A percentile compares a stretch with the other conserved stretches of the same genome.
Conservation (phyloP, 2,329 filamentous ascomycete species). For the Colletotrichum navitas region DNA sequence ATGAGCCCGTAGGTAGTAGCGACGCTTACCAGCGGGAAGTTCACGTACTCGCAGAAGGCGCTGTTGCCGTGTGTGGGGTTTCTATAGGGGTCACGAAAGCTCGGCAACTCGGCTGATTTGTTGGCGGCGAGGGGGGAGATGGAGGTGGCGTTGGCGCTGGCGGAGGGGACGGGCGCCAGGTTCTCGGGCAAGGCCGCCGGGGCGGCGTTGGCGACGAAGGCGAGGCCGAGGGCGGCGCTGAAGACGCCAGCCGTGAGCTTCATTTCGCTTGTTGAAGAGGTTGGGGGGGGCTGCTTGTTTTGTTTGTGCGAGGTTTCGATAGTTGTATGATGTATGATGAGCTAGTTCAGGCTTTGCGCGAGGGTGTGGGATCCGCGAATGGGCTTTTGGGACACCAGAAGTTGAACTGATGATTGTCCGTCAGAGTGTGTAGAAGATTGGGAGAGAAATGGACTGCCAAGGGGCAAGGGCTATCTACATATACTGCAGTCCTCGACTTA, state of each 20-base stretch:
- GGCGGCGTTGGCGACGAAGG: not conserved
- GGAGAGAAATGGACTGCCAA: not conserved
- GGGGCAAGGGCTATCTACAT: not conserved
- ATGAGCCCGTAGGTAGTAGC: not conserved
- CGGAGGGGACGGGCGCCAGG: not conserved
- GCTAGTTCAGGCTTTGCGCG: not conserved
- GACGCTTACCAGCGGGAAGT: accelerated
- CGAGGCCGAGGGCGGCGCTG: not conserved
- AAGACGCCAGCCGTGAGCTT: not conserved
- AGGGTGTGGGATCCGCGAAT: not conserved
- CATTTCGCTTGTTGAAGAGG: not conserved
- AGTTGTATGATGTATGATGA: not conserved
- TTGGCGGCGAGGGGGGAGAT: not conserved
- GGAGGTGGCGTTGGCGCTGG: not conserved
- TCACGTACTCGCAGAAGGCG: not conserved
- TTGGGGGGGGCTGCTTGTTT: not conserved
- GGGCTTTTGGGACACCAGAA: not conserved
- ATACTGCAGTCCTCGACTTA: not conserved
- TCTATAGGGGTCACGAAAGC: accelerated
- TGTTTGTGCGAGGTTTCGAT: not conserved
- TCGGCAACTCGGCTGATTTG: not conserved
- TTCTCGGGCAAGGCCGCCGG: not conserved
- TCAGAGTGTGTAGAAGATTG: not conserved
- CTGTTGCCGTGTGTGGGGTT: no score
- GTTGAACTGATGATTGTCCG: not conserved